Base-by-base conservation (phyloP, 495 filamentous ascomycete genomes). In the Aspergillus sparsus region DNA sequence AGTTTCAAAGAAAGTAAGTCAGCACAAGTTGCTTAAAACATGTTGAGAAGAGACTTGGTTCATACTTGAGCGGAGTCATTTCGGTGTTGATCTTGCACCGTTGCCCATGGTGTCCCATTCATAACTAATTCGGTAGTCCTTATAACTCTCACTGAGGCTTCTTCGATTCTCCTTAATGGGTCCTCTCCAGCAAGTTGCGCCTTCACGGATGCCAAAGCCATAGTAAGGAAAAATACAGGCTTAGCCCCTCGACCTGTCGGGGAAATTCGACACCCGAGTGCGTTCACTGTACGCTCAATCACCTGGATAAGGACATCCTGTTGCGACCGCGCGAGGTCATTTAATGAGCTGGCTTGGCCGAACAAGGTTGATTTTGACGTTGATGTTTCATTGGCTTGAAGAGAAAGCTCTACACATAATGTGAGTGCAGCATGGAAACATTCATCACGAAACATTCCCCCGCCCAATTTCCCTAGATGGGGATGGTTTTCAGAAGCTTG, bases 391-490 rank as follows among this genome's bases (percentile, higher is more conserved):
- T 69, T 62, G 2, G 68, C 63, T 53, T 75, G 72, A 6, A 75
- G 64, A 8, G 66, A 72, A 6, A 78, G 49, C 57, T 78, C 75
- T 15, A 75, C 69, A 49, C 75, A 74, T 6, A 75, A 63, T 5
- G 72, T 76, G 12, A 73, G 55, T 3, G 72, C 72, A 2, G 75
- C 72, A 44, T 78, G 74, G 32, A 73, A 74, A 15, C 67, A 71
- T 36, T 78, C 75, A 34, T 78, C 71, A 3, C 74, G 70, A 44
- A 76, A 75, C 71, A 75, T 75, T 0, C 71, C 71, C 5, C 68
- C 69, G 8, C 70, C 66, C 0, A 78, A 61, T 18, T 76, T 72
- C 3, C 70, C 71, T 9, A 76, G 63, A 35, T 71, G 68, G 6
- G 72, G 74, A 45, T 64, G 68, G 1, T 50, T 52, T 27, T 58